Base-by-base conservation (phyloP, 164 flowering plant species). In the Hamamelis virginiana region DNA sequence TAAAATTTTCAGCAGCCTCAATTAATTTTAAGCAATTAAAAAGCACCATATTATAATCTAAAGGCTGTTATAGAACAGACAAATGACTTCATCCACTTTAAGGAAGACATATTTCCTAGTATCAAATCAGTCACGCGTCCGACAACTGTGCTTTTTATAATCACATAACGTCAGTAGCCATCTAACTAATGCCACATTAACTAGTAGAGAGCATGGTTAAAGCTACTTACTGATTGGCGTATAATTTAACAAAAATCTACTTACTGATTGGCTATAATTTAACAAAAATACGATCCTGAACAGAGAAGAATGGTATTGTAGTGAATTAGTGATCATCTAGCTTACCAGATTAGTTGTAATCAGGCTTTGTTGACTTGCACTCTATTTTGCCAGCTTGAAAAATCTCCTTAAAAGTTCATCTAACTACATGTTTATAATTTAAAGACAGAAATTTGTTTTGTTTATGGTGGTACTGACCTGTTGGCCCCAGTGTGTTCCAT, bases 401-500 rank as follows among this genome's bases (percentile, higher is more conserved):
- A n/a, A 63, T 45, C 5, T 48, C 43, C 9, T 47, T 47, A 11
- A 50, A 23, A 47, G 21, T 43, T 50, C 16, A 18, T 27, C 22
- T 43, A 64, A 27, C 38, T 47, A 47, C 38, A 47, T 8, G 28
- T 47, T 50, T 22, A 26, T 50, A 23, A 33, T 1, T 45, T 18
- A 9, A 60, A 23, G 8, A 1, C 41, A 50, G 14, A 21, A 43
- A 52, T 26, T 23, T 15, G 16, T 43, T 18, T 71, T 13, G 47
- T 25, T 26, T 44, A 25, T 12, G 15, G 12, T 14, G 52, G 51
- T 26, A 76, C 77, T 64, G 8, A 95, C 98, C 96, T 95, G 98
- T 69, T 95, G 99, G 18, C 99, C 99, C 99, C 99, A 95, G 74
- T 92, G 99, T 25, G 98, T 95, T 56, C 88, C 78, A 67, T 76